Percentiles rank a stretch among this genome's conserved stretches.
phyloP scores from a whole-genome alignment of 1,139 yeast species.

The Candida tetrigidarum region DNA sequence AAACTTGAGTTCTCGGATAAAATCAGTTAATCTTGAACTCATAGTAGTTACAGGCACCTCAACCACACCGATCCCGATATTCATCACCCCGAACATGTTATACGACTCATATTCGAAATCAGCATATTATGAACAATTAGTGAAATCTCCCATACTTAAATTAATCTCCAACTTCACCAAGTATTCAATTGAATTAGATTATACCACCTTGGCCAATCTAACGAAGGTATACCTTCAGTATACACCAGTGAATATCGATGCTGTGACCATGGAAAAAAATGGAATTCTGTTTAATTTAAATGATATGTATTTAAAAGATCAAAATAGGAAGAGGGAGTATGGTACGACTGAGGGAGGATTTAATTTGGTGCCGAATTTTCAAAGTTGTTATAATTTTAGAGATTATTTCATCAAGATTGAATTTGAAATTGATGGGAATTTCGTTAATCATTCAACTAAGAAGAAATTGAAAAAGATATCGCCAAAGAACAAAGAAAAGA shows the following conservation, averaged over 20 bases:
- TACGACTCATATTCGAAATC: slow-evolving; percentile 25
- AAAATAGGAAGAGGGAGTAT: slow-evolving; percentile 6
- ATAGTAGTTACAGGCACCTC: slow-evolving; percentile 37
- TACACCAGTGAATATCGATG: slow-evolving; percentile 25
- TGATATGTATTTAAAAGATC: slow-evolving; percentile 10
- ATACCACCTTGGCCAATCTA: slow-evolving; percentile 26
- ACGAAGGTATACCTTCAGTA: slow-evolving; percentile 27
- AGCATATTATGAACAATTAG: slow-evolving; percentile 23
- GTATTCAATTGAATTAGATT: slow-evolving; percentile 23
- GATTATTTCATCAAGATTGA: slow-evolving; percentile 35
- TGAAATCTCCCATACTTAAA: slow-evolving; percentile 24
- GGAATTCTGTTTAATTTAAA: slow-evolving; percentile 7
- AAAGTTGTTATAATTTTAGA: slow-evolving; percentile 36
- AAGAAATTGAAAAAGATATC: neutral
- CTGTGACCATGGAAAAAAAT: slow-evolving; percentile 13
- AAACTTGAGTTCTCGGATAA: slow-evolving; percentile 20
- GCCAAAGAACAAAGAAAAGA: slow-evolving; percentile 5
- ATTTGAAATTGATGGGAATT: slow-evolving; percentile 22
- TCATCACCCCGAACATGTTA: slow-evolving; percentile 40
- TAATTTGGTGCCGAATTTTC: slow-evolving; percentile 42
- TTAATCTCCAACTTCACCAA: slow-evolving; percentile 22
- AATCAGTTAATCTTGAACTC: slow-evolving; percentile 31
- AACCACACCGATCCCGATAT: slow-evolving; percentile 38
- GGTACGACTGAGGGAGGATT: slow-evolving; percentile 20
- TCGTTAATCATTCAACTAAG: neutral